These are phyloP conservation scores for Neurospora africana DNA, from an alignment of 495 filamentous ascomycete species.

Conservation along the genomic window DNA sequence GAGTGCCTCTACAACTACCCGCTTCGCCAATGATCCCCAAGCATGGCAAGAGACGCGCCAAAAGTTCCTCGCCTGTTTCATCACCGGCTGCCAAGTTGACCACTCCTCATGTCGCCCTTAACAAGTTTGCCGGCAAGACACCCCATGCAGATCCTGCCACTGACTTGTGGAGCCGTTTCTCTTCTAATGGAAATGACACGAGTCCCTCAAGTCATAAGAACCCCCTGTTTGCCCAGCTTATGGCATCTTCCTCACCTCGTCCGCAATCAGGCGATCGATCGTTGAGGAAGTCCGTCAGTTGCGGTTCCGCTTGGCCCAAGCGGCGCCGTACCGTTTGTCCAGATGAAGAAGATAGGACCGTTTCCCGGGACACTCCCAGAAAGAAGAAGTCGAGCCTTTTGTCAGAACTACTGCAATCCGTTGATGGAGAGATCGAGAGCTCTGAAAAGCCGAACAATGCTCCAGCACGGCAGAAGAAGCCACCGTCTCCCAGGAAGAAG, in stretches of 20 bases:
- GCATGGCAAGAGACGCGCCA: slow-evolving; percentile 57
- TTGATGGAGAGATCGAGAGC: slow-evolving; percentile 29
- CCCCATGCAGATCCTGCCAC: slow-evolving; percentile 72
- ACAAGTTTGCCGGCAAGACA: slow-evolving; percentile 51
- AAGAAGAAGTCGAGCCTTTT: slow-evolving; percentile 42
- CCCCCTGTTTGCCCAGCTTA: slow-evolving; percentile 48
- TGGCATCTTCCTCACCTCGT: slow-evolving; percentile 61
- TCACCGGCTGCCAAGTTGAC: slow-evolving; percentile 40
- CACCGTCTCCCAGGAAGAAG: slow-evolving; percentile 22
- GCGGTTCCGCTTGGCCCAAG: slow-evolving; percentile 59
- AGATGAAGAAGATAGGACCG: slow-evolving; percentile 4
- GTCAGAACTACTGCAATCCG: slow-evolving; percentile 32
- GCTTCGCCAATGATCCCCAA: slow-evolving; percentile 38
- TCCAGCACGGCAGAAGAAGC: slow-evolving; percentile 12
- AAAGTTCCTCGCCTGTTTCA: slow-evolving; percentile 71
- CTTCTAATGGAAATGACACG: slow-evolving; percentile 22
- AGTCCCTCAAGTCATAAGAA: slow-evolving; percentile 30
- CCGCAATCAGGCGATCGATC: slow-evolving; percentile 42
- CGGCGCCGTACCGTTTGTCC: slow-evolving; percentile 36
- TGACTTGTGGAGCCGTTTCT: slow-evolving; percentile 82
- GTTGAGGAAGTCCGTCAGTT: slow-evolving; percentile 61
- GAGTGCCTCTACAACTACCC: slow-evolving; percentile 4
- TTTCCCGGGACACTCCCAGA: slow-evolving; percentile 10
- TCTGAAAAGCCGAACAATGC: slow-evolving; percentile 14
- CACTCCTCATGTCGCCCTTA: slow-evolving; percentile 30